Conservation (phyloP, 2,329 filamentous ascomycete genomes). For the Esteya vermicola region DNA sequence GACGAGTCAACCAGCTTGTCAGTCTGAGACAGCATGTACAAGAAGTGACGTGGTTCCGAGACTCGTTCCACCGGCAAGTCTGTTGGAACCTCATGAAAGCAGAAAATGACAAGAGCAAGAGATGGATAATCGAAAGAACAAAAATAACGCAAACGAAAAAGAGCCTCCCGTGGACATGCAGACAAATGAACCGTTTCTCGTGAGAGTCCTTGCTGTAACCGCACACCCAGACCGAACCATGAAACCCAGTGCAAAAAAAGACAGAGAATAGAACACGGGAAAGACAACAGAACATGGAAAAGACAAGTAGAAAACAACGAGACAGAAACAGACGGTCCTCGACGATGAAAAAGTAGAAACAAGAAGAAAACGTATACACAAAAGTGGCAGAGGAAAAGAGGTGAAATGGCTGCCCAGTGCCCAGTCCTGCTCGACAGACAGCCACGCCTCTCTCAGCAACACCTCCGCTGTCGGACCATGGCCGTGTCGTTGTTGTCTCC, state of each 20-base stretch:
- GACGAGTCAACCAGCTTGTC: too few species aligned
- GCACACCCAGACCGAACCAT: not conserved
- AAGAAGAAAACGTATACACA: not conserved
- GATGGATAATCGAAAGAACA: not conserved
- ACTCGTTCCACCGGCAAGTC: too few species aligned
- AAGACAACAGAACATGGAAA: not conserved
- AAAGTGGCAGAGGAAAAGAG: not conserved
- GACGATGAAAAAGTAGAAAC: not conserved
- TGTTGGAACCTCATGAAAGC: too few species aligned
- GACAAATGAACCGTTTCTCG: not conserved
- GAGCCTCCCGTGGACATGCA: not conserved
- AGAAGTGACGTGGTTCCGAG: too few species aligned
- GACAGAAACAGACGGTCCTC: not conserved
- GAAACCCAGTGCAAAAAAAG: not conserved
- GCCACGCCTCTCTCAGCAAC: constrained; percentile 5
- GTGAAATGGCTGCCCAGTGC: not conserved
- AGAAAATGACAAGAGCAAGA: too few species aligned
- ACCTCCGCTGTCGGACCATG: constrained; percentile 2
- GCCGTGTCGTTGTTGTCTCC: constrained; percentile 2
- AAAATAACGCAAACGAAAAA: not conserved
- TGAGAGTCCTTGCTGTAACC: constrained; percentile 1
- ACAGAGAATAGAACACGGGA: not conserved
- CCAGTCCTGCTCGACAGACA: not conserved
- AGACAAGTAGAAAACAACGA: not conserved
- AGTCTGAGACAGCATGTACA: too few species aligned